These are phyloP conservation scores for Linderina pennispora DNA, from an alignment of 192 early-diverging fungal genomes.

Conservation along the genomic window DNA sequence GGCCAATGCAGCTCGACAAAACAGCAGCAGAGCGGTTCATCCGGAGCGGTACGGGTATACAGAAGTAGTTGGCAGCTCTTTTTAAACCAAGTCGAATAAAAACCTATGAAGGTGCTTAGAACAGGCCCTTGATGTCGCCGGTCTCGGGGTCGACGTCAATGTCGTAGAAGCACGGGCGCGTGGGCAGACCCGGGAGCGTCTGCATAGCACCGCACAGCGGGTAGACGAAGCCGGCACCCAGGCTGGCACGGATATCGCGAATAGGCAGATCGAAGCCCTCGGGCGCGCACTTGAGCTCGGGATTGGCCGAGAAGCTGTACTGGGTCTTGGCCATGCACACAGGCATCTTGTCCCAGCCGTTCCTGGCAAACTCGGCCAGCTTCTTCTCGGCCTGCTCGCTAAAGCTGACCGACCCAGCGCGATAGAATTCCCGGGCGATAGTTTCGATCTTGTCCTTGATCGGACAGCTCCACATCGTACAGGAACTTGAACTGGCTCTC, in stretches of 20 bases:
- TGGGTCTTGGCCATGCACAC: conserved; percentile 99
- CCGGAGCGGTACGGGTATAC: conserved; percentile 25
- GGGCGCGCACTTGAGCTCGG: conserved; percentile 87
- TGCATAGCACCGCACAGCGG: conserved; percentile 95
- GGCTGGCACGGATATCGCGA: conserved; percentile 90
- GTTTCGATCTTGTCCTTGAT: conserved; percentile 91
- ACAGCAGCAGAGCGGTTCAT: conserved; percentile 50
- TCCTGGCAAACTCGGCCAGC: conserved; percentile 77
- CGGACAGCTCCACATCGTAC: conserved; percentile 68
- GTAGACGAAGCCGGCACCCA: conserved; percentile 97
- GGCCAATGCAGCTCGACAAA: conserved; percentile 43
- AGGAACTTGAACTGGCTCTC: conserved; percentile 71
- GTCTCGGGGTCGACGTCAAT: conserved; percentile 86
- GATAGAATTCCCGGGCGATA: conserved; percentile 92
- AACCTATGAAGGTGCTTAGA: too few relatives aligned
- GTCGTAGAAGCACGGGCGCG: conserved; percentile 94
- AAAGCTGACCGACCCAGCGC: conserved; percentile 86
- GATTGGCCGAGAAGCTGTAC: conserved; percentile 86
- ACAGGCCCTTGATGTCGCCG: conserved; percentile 81
- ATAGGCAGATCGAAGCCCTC: conserved; percentile 89
- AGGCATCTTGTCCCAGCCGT: conserved; percentile 84
- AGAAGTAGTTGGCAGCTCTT: too few relatives aligned
- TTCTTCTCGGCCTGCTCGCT: conserved; percentile 81
- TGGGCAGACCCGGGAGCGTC: conserved; percentile 97
- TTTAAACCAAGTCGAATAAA: too few relatives aligned